Evolutionary conservation across 441 rosid species (phyloP).

Genomic region (Jatropha multifida): DNA sequence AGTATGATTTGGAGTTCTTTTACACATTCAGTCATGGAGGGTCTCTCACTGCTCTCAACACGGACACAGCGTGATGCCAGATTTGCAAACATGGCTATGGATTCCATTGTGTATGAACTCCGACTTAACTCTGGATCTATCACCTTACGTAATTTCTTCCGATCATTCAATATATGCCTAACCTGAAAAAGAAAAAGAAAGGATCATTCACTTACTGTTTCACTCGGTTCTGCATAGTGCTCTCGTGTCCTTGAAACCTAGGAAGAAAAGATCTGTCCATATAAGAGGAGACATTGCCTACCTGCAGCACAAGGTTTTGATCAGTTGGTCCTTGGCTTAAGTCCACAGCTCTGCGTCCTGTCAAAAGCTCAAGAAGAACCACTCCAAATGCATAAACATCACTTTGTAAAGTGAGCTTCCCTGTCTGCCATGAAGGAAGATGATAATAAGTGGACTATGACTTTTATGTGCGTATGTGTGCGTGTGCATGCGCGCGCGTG

Average conservation of each 20-base stretch:
- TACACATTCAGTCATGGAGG: slow-evolving; percentile 74
- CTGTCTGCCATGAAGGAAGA: slow-evolving; percentile 57
- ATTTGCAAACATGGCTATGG: slow-evolving; percentile 85
- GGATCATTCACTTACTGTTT: slow-evolving; percentile 7
- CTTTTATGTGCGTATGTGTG: background rate
- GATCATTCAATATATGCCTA: slow-evolving; percentile 67
- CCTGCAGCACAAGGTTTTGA: slow-evolving; percentile 91
- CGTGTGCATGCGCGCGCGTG: too few relatives aligned
- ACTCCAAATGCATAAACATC: slow-evolving; percentile 97
- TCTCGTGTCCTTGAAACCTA: slow-evolving; percentile 13
- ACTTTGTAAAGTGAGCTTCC: slow-evolving; percentile 87
- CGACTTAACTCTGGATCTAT: slow-evolving; percentile 76
- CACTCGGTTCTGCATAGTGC: slow-evolving; percentile 7
- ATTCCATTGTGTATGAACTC: slow-evolving; percentile 73
- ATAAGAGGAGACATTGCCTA: slow-evolving; percentile 23
- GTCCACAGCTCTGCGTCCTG: slow-evolving; percentile 93
- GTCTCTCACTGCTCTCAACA: slow-evolving; percentile 72
- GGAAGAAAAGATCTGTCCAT: slow-evolving; percentile 7
- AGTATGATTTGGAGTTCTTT: slow-evolving; percentile 77
- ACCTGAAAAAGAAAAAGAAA: slow-evolving; percentile 52
- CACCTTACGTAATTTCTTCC: slow-evolving; percentile 73
- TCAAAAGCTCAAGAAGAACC: slow-evolving; percentile 89
- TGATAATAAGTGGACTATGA: background rate
- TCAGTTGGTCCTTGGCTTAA: slow-evolving; percentile 77
- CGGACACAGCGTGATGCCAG: slow-evolving; percentile 90